Evolutionary conservation across 306 rosid species (phyloP).

Genomic region (Lagenaria siceraria): DNA sequence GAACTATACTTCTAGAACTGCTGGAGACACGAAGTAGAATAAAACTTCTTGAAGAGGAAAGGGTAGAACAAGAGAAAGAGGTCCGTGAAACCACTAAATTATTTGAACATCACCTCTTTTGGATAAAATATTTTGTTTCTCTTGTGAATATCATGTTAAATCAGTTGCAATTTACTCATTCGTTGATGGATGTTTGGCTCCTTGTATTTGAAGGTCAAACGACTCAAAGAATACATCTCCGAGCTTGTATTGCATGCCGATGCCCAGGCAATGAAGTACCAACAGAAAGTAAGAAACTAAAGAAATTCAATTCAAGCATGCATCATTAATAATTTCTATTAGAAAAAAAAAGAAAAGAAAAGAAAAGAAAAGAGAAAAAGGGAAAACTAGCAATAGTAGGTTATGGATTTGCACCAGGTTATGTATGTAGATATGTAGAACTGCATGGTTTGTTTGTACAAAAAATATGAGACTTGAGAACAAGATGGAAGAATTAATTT

Average conservation of each 20-base stretch:
- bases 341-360: background rate
- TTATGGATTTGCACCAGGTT: background rate
- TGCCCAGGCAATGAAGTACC: constrained; percentile 86
- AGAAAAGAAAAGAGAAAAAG: too few relatives aligned
- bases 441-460: background rate
- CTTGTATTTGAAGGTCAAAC: constrained; percentile 49
- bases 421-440: background rate
- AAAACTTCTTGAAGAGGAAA: constrained; percentile 78
- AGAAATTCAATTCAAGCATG: background rate
- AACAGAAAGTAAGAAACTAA: constrained; percentile 67
- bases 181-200: constrained; percentile 13
- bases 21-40: constrained; percentile 49
- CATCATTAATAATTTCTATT: background rate
- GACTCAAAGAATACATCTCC: constrained; percentile 61
- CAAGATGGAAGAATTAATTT: background rate
- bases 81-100: constrained; percentile 18
- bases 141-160: background rate
- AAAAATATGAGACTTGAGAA: background rate
- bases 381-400: background rate
- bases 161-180: background rate
- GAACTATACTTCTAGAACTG: constrained; percentile 35
- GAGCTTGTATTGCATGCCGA: constrained; percentile 89
- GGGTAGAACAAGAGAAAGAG: constrained; percentile 52
- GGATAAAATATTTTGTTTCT: background rate
- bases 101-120: background rate